A percentile compares a stretch with the other conserved stretches of the same genome.
Conservation (phyloP, 208 protist genomes). For the Leishmania martiniquensis region DNA sequence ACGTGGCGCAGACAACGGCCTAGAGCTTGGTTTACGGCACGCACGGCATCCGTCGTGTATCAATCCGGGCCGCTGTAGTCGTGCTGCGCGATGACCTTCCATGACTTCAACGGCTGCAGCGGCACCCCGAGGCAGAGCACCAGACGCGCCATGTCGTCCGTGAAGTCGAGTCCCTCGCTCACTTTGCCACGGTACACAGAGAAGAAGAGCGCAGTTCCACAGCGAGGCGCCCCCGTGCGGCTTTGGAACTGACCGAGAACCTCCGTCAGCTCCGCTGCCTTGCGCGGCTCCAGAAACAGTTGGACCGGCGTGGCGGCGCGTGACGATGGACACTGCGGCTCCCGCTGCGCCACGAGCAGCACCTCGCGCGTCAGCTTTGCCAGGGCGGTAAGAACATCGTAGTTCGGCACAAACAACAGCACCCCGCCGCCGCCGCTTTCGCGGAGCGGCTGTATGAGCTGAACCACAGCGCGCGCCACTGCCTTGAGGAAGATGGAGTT, state of each 20-base stretch:
- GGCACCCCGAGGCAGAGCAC: conserved; percentile 95
- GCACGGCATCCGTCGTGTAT: conserved; percentile 89
- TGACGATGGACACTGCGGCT: not conserved
- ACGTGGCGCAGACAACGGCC: conserved; percentile 95
- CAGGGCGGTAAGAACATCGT: conserved; percentile 45
- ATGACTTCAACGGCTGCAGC: conserved; percentile 62
- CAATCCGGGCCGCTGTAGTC: conserved; percentile 81
- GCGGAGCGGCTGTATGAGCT: conserved; percentile 42
- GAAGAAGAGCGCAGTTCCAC: conserved; percentile 49
- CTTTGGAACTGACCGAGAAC: conserved; percentile 31
- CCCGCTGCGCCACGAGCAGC: conserved; percentile 8
- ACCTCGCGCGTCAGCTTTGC: conserved; percentile 20
- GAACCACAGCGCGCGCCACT: conserved; percentile 47
- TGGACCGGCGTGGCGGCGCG: not conserved
- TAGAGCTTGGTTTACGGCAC: conserved; percentile 97
- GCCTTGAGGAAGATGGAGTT: conserved; percentile 44
- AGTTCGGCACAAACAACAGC: conserved; percentile 95
- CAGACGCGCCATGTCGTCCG: conserved; percentile 91
- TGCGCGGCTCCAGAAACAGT: conserved; percentile 40
- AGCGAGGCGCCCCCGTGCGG: conserved; percentile 17
- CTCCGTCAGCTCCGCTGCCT: conserved; percentile 28
- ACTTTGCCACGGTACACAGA: conserved; percentile 96
- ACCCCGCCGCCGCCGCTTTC: conserved; percentile 67
- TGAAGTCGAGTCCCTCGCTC: conserved; percentile 96
- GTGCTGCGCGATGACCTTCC: conserved; percentile 61